Percentiles rank a stretch among this genome's conserved stretches.
Conservation (phyloP, 1,139 yeast genomes). For the Candida neerlandica region DNA sequence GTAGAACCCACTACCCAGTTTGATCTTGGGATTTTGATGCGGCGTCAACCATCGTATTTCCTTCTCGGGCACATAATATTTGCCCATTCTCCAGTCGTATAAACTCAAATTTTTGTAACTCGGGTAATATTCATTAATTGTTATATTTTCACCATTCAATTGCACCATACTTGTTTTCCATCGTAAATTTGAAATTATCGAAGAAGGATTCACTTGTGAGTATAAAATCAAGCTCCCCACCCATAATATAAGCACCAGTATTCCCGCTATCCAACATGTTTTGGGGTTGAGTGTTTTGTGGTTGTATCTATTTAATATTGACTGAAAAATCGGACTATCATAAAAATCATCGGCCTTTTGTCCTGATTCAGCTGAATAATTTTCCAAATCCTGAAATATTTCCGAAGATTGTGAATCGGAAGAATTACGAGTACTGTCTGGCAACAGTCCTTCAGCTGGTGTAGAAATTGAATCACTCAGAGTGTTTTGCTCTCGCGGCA, state of each 20-base stretch:
- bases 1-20: slow-evolving; percentile 33
- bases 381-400: slow-evolving; percentile 33
- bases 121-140: slow-evolving; percentile 34
- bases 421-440: slow-evolving; percentile 13
- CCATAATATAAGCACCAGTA: slow-evolving; percentile 26
- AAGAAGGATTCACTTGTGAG: slow-evolving; percentile 28
- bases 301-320: slow-evolving; percentile 23
- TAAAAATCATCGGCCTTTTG: slow-evolving; percentile 25
- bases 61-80: slow-evolving; percentile 22
- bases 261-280: slow-evolving; percentile 11
- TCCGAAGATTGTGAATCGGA: slow-evolving; percentile 27
- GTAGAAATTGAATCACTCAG: slow-evolving; percentile 8
- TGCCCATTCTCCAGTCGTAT: slow-evolving; percentile 27
- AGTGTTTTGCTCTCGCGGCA: background rate
- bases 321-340: slow-evolving; percentile 28
- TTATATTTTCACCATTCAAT: slow-evolving; percentile 32
- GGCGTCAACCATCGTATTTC: slow-evolving; percentile 32
- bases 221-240: slow-evolving; percentile 31
- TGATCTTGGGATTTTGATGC: slow-evolving; percentile 32
- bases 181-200: slow-evolving; percentile 22
- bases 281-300: slow-evolving; percentile 16
- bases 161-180: slow-evolving; percentile 32
- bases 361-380: slow-evolving; percentile 16
- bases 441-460: background rate
- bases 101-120: slow-evolving; percentile 33